Evolutionary conservation across 177 flowering plant species (phyloP), one percentile per base, ranked within the genome.

Genomic region (Vitis hybrid): DNA sequence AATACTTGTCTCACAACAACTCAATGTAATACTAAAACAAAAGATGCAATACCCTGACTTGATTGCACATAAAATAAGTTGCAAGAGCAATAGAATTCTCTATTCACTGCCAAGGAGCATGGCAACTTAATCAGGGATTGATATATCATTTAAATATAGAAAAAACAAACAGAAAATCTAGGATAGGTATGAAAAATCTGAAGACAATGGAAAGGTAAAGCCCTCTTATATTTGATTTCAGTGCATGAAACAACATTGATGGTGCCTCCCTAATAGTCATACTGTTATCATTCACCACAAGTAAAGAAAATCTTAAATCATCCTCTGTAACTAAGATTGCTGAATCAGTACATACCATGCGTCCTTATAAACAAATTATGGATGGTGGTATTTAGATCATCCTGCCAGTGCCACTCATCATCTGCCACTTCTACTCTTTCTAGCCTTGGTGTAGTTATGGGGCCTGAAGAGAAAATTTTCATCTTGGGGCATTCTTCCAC

Each of bases 401-500:
- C 13, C n/a, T 9, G 56, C 56, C 12, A 52, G n/a, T 23, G 26
- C 26, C n/a, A 15, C 26, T 52, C 15, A 52, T 52, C 56, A 15
- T 52, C 0, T 52, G 13, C 56, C 56, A 52, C 14, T 52, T 23
- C 26, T 52, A 11, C n/a, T 3, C 56, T 34, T 34, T 34, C 40
- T 34, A 34, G 40, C 6, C 6, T 34, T 3, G 40, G 40, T 34
- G 40, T 5, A 52, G 56, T 11, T 15, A 52, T 11, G 56, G 8
- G 56, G 56, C 56, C n/a, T 11, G 15, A 8, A 12, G 56, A 52
- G 56, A 52, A 52, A 52, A 52, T 52, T 52, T 52, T 15, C 56
- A 52, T 52, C 56, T 52, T 52, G 56, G 56, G 56, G n/a, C 56
- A 52, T 52, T 11, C 56, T 52, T 52, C n/a, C 56, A 52, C 56